A percentile compares a stretch with the other conserved stretches of the same genome.
phyloP scores from a whole-genome alignment of 169 alveolate species.

The Plasmodium gonderi region DNA sequence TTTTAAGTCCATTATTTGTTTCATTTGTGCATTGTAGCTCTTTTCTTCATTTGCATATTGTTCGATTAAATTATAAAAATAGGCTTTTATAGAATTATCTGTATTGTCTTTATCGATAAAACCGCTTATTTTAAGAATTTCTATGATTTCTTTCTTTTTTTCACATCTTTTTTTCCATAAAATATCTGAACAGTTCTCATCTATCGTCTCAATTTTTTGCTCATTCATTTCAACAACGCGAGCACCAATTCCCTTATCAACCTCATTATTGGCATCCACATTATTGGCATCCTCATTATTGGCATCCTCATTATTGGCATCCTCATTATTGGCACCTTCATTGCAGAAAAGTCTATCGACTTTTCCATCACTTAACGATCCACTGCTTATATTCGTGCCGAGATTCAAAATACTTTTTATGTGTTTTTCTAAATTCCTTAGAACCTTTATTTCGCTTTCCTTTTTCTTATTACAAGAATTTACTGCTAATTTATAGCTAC shows the following conservation, averaged over 20 bases:
- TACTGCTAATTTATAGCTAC: background rate
- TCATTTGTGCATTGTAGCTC: conserved; percentile 23
- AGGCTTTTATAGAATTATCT: conserved; percentile 43
- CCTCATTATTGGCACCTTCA: background rate
- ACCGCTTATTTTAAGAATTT: conserved; percentile 36
- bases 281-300: background rate
- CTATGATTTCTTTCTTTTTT: conserved; percentile 47
- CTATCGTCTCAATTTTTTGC: background rate
- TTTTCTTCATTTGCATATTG: conserved; percentile 57
- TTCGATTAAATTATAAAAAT: conserved; percentile 41
- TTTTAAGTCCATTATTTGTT: conserved; percentile 53
- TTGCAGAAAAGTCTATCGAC: background rate
- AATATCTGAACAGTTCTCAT: conserved; percentile 34
- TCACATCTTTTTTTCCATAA: conserved; percentile 72
- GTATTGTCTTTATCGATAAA: conserved; percentile 21
- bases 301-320: background rate
- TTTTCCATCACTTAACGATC: background rate
- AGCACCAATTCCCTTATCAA: background rate
- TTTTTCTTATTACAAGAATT: background rate
- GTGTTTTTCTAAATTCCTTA: conserved; percentile 7
- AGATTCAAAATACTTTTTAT: background rate
- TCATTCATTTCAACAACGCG: background rate
- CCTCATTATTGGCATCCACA: background rate
- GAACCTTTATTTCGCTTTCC: conserved; percentile 22
- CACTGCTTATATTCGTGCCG: background rate